Conservation (phyloP, 2,329 filamentous ascomycete species). For the Aspergillus sp. region DNA sequence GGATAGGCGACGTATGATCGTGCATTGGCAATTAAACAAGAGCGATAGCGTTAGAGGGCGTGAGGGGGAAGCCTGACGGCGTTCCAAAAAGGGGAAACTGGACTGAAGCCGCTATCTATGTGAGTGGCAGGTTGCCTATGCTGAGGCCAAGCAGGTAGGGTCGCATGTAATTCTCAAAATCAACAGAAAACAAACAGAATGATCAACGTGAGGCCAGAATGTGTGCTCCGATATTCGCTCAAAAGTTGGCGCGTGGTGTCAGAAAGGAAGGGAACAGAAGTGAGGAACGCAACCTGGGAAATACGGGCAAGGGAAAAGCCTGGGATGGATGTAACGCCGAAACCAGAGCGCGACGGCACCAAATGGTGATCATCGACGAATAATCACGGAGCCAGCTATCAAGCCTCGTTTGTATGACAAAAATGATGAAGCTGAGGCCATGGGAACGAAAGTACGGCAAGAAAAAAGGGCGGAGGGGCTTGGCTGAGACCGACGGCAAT, state of each 20-base stretch:
- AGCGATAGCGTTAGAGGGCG: not conserved
- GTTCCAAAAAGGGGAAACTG: not conserved
- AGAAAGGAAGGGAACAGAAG: constrained; percentile 24
- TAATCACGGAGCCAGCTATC: not conserved
- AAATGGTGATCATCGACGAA: not conserved
- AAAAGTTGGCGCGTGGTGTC: constrained; percentile 17
- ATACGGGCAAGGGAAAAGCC: not conserved
- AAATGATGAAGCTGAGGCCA: not conserved
- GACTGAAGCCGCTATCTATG: not conserved
- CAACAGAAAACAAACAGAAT: not conserved
- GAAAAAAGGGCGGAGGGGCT: not conserved
- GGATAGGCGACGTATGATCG: not conserved
- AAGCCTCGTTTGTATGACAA: not conserved
- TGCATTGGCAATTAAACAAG: not conserved
- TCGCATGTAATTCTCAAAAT: not conserved
- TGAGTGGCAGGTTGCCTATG: not conserved
- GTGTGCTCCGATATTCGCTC: not conserved
- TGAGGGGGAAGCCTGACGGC: not conserved
- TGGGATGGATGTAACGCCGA: not conserved
- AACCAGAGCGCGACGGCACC: not conserved
- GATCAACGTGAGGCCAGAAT: constrained; percentile 13
- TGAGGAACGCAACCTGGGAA: constrained; percentile 20
- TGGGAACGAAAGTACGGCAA: not conserved
- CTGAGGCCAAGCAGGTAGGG: not conserved
- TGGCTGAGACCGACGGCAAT: not conserved